Evolutionary conservation across 495 filamentous ascomycete species (phyloP), one percentile per base, ranked within the genome.

Genomic region (Thermothielavioides terrestris): DNA sequence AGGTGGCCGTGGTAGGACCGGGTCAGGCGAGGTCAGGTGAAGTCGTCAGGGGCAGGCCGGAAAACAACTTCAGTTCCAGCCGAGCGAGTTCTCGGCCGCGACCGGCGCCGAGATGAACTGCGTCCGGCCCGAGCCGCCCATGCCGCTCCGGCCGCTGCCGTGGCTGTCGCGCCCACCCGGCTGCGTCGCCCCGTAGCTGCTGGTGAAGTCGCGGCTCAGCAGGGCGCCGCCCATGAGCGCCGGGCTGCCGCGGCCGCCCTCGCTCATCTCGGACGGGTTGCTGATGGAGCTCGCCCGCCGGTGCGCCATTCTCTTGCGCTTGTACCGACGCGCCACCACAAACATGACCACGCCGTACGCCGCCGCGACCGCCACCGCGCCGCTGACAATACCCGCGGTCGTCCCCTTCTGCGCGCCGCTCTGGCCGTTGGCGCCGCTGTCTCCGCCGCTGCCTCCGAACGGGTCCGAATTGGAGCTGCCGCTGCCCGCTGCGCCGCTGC

Each of bases 301-400:
- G 68, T 97, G 92, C 49, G 80, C 68, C 62, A 83, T 78, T 71
- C 82, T 85, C 72, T 83, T 84, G 70, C 84, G 85, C 75, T 88
- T 89, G 78, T 97, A 98, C 52, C 92, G 77, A 38, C 94, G 80
- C 21, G 92, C 92, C 55, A 97, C 79, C 64, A 90, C 85, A 70
- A 97, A 94, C 92, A 98, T 97, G 65, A 88, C 94, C n/a, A 87
- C 91, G 62, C 90, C 94, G 58, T 98, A 98, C n/a, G 83, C 85
- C 38, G 83, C 82, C 14, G 88, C 88, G 59, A 89, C 88, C 35
- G 76, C 80, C 26, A 89, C 79, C 44, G 86, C 84, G 57, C 84
- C 86, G 39, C 83, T 70, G 40, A 81, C 87, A 63, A 96, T 88
- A 55, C 84, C 89, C 40, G 88, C 85, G n/a, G 85, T 91, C 59